A percentile compares a stretch with the other conserved stretches of the same genome.
phyloP scores from a whole-genome alignment of 176 grass and related monocot genomes.

The Eleusine coracana region DNA sequence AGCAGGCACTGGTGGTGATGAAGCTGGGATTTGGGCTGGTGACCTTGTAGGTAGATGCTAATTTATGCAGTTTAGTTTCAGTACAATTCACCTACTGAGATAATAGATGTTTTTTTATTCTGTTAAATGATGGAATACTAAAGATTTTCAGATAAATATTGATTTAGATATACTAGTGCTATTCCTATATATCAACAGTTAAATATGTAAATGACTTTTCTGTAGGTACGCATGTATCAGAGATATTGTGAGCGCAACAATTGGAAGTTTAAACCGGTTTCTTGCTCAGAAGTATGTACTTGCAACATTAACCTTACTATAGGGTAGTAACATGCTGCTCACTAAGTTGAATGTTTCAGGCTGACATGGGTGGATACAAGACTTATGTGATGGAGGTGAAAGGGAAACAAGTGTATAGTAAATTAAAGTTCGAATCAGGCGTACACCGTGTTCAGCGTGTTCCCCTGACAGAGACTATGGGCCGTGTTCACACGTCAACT shows the following conservation, averaged over 20 bases:
- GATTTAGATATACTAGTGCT: slow-evolving; percentile 10
- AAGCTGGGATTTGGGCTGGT: slow-evolving; percentile 98
- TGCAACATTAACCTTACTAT: slow-evolving; percentile 34
- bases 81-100: slow-evolving; percentile 36
- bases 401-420: slow-evolving; percentile 87
- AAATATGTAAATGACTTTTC: slow-evolving; percentile 34
- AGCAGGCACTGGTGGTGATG: slow-evolving; percentile 91
- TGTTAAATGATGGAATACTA: slow-evolving; percentile 28
- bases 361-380: slow-evolving; percentile 95
- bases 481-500: slow-evolving; percentile 93
- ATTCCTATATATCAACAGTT: slow-evolving; percentile 18
- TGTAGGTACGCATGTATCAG: slow-evolving; percentile 92
- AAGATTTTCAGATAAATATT: background rate
- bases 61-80: slow-evolving; percentile 35
- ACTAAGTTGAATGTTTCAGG: slow-evolving; percentile 46
- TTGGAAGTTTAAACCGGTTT: slow-evolving; percentile 78
- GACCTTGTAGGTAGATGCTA: slow-evolving; percentile 99
- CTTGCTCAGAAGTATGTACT: slow-evolving; percentile 76
- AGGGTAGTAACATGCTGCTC: slow-evolving; percentile 36
- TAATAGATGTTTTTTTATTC: slow-evolving; percentile 8
- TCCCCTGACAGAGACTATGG: slow-evolving; percentile 88
- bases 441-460: slow-evolving; percentile 97
- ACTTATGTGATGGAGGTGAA: slow-evolving; percentile 93
- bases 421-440: slow-evolving; percentile 93
- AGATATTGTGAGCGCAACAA: slow-evolving; percentile 74